Evolutionary conservation across 2,329 filamentous ascomycete species (phyloP), one percentile per base, ranked within the genome.

Genomic region (Thielaviopsis punctulata): DNA sequence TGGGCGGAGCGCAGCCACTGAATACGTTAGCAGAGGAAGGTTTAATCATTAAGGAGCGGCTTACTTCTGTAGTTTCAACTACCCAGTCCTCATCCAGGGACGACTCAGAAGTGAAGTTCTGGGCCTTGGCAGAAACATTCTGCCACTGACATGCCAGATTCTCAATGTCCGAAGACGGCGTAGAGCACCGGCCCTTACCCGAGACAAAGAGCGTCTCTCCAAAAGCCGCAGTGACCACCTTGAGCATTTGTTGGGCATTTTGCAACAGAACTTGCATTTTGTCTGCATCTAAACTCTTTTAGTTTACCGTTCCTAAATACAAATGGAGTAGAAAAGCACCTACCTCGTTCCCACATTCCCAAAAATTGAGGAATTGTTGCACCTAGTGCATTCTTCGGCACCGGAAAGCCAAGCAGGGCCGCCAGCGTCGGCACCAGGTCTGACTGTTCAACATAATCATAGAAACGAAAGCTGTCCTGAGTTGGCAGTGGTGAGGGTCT

Each of bases 391-490:
- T 98, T 98, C 64, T 81, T 79, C 0, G 92, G 86, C 1, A 93
- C 73, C 0, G 92, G 90, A 57, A 98, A 83, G 0, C 89, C 89
- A 45, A 98, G 73, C 25, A 98, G 69, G 1, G 82, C 87, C 10
- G 86, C 88, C 21, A 98, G 70, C 0, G 90, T 95, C 1, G 92
- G 89, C 0, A 86, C 87, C 55, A 98, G 76, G 65, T 98, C 93
- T 1, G 88, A 94, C 67, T 98, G 92, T 62, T 96, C 86, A n/a
- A 96, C 78, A 52, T 72, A 79, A 27, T 71, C 73, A 63, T 96
- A 96, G 62, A 86, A 96, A 55, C 84, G 77, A 58, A 94, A 94
- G 56, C 92, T 81, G 18, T 79, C 73, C 36, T 70, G 70, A 6
- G 78, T 75, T 12, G 71, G 65, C 3, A 76, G 67, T 0, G 89